A percentile compares a stretch with the other conserved stretches of the same genome.
These are phyloP conservation scores for Ampelomyces quisqualis DNA, from an alignment of 2,329 filamentous ascomycete species.

Conservation along the genomic window DNA sequence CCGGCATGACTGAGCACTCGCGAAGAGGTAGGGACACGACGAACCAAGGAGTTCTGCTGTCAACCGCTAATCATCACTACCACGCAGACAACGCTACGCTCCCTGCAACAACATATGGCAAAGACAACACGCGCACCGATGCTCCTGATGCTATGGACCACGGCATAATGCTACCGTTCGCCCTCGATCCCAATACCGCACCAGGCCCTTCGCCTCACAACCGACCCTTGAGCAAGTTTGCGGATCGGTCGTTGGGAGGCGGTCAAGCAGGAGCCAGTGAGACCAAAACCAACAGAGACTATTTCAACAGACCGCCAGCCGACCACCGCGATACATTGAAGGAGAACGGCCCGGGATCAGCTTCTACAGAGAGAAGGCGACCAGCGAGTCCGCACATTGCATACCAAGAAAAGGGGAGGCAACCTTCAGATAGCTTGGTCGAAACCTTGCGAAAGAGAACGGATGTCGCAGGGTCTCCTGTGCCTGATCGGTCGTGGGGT, in stretches of 20 bases:
- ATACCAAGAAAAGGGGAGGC: constrained; percentile 79
- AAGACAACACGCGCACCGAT: constrained; percentile 73
- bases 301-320: constrained; percentile 45
- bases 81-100: constrained; percentile 63
- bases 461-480: constrained; percentile 37
- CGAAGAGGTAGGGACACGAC: constrained; percentile 36
- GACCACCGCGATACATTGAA: constrained; percentile 46
- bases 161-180: constrained; percentile 53
- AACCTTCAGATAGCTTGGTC: constrained; percentile 62
- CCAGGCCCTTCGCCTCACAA: constrained; percentile 44
- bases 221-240: constrained; percentile 34
- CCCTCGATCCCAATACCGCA: constrained; percentile 52
- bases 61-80: constrained; percentile 13
- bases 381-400: constrained; percentile 80
- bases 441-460: constrained; percentile 54
- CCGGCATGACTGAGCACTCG: constrained; percentile 31
- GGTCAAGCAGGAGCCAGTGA: constrained; percentile 24
- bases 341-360: constrained; percentile 48
- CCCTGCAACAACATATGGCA: constrained; percentile 70
- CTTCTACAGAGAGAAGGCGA: constrained; percentile 47
- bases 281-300: constrained; percentile 43
- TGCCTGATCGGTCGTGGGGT: constrained; percentile 53
- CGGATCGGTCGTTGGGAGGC: constrained; percentile 23
- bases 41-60: background rate
- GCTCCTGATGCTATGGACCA: constrained; percentile 63